Percentiles rank a stretch among this genome's conserved stretches.
phyloP scores from a whole-genome alignment of 129 eudicot species.

The Scalesia atractyloides region DNA sequence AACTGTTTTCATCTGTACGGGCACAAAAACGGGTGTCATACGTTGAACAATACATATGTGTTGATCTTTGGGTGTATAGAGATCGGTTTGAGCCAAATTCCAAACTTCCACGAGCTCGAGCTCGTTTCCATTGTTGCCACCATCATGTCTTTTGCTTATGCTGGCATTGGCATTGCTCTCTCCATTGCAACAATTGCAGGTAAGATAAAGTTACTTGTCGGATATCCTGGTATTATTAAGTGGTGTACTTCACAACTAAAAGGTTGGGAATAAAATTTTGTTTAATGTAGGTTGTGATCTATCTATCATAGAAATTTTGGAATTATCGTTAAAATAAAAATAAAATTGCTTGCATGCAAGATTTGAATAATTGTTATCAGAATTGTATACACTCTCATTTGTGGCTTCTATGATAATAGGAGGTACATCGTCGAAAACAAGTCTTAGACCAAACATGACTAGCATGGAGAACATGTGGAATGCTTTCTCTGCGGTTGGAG shows the following conservation, averaged over 20 bases:
- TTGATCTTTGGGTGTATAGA: conserved; percentile 52
- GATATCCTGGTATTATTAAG: no score
- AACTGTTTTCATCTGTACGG: conserved; percentile 70
- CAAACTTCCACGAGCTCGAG: conserved; percentile 68
- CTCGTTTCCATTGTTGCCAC: conserved; percentile 80
- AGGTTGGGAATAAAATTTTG: no score
- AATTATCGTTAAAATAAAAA: no score
- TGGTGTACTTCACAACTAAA: no score
- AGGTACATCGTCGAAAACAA: conserved; percentile 44
- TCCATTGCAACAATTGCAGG: conserved; percentile 62
- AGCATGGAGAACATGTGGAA: conserved; percentile 67
- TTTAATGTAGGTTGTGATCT: no score
- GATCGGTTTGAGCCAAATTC: conserved; percentile 66
- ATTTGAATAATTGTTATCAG: not conserved
- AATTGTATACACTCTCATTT: not conserved
- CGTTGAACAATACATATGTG: conserved; percentile 51
- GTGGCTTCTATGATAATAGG: conserved; percentile 19
- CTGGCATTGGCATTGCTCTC: conserved; percentile 76
- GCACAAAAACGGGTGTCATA: conserved; percentile 38
- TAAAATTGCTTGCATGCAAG: not conserved
- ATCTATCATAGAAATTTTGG: no score
- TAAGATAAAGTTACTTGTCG: conserved; percentile 2
- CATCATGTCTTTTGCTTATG: conserved; percentile 71
- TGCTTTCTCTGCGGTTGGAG: conserved; percentile 72
- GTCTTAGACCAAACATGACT: conserved; percentile 51